phyloP scores from a whole-genome alignment of 2,329 filamentous ascomycete genomes.

The Ramularia endophylla region DNA sequence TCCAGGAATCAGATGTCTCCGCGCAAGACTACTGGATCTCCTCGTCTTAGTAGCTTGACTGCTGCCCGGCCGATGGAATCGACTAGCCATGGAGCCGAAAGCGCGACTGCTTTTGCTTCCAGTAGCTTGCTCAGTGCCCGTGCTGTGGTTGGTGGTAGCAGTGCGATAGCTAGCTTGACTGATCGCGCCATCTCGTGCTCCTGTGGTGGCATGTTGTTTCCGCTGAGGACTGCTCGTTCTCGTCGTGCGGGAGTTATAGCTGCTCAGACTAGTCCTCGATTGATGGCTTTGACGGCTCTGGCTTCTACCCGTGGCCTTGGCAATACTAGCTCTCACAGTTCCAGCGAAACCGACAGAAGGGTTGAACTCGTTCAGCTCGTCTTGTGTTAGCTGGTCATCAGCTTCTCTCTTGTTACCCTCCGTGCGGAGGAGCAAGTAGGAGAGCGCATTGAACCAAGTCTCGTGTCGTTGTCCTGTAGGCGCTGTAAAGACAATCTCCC shows the following conservation, averaged over 20 bases:
- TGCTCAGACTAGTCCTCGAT: conserved; percentile 30
- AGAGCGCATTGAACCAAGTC: conserved; percentile 97
- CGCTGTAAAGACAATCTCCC: conserved; percentile 89
- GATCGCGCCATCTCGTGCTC: conserved; percentile 2
- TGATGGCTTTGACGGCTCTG: conserved; percentile 27
- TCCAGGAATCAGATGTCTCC: conserved; percentile 9
- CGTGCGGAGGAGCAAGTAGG: conserved; percentile 79
- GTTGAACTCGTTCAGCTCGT: conserved; percentile 73
- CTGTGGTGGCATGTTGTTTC: conserved; percentile 11
- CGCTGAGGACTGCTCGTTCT: conserved; percentile 57
- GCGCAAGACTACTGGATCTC: conserved; percentile 14
- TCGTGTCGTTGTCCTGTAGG: conserved; percentile 91
- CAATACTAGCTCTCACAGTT: conserved; percentile 42
- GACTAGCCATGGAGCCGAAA: conserved; percentile 26
- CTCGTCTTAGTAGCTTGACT: too few relatives aligned
- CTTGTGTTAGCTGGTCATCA: conserved; percentile 52
- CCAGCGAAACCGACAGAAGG: conserved; percentile 40
- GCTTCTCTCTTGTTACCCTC: conserved; percentile 42
- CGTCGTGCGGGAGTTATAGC: conserved; percentile 49
- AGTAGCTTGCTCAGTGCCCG: conserved; percentile 3
- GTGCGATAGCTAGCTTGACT: conserved; percentile 4
- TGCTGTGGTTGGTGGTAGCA: conserved; percentile 7
- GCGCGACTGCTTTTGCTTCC: conserved; percentile 12
- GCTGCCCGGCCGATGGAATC: conserved; percentile 14
- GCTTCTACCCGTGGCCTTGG: conserved; percentile 48